These are phyloP conservation scores for Aureobasidium sp. DNA, from an alignment of 2,329 filamentous ascomycete genomes.

Conservation along the genomic window DNA sequence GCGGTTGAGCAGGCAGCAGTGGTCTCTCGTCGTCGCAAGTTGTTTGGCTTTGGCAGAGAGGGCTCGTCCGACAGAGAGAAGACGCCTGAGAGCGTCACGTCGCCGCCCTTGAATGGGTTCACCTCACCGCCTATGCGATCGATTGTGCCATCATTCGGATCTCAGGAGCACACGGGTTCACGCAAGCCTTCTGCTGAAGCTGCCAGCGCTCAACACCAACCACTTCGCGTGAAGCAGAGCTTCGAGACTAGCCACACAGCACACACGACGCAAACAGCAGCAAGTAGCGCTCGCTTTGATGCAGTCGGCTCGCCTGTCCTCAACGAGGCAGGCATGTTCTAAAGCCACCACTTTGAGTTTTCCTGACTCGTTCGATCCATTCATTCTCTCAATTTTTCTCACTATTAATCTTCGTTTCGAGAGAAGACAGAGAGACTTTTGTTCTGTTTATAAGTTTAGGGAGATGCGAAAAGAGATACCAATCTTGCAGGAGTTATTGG, in stretches of 20 bases:
- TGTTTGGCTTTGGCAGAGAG: conserved; percentile 24
- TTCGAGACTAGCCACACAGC: conserved; percentile 2
- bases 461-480: neutral
- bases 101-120: conserved; percentile 10
- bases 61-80: conserved; percentile 6
- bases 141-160: conserved; percentile 1
- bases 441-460: neutral
- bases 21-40: conserved; percentile 48
- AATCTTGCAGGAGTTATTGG: conserved; percentile 9
- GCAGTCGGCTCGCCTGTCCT: conserved; percentile 16
- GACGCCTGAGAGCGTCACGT: neutral
- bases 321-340: conserved; percentile 19
- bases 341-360: neutral
- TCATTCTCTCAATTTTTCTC: neutral
- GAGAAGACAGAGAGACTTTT: neutral
- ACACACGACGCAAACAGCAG: neutral
- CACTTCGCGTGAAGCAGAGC: neutral
- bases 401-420: neutral
- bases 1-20: conserved; percentile 36
- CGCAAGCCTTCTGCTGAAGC: conserved; percentile 7
- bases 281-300: conserved; percentile 15
- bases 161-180: conserved; percentile 3
- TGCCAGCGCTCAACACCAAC: neutral
- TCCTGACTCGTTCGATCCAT: no score
- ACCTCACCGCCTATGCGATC: neutral